Percentiles rank a stretch among this genome's conserved stretches.
Evolutionary conservation across 2,329 filamentous ascomycete species (phyloP).

Genomic region (Chaetoscypha palmicola): DNA sequence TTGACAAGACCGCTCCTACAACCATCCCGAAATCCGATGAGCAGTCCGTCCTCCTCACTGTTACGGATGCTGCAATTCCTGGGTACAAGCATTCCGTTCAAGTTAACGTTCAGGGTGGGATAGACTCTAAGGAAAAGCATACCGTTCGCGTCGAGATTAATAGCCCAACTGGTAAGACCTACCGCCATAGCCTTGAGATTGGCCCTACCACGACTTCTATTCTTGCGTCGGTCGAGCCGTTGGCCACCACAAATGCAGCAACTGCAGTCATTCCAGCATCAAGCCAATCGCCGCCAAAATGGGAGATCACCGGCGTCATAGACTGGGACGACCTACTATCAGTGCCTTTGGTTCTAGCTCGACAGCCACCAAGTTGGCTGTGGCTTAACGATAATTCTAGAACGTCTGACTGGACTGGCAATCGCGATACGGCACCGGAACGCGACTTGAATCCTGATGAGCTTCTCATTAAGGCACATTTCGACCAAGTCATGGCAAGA

Average conservation of each 20-base stretch:
- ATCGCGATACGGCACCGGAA: conserved; percentile 6
- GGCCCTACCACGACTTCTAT: neutral
- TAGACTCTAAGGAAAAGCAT: neutral
- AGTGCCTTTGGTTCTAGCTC: conserved; percentile 11
- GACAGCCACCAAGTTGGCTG: conserved; percentile 15
- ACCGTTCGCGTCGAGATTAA: neutral
- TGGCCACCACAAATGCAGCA: neutral
- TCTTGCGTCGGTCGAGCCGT: neutral
- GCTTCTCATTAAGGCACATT: conserved; percentile 18
- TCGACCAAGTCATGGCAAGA: conserved; percentile 14
- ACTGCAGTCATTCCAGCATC: neutral
- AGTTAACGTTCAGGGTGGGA: neutral
- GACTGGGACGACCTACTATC: conserved; percentile 20
- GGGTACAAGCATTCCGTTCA: neutral
- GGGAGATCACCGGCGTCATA: conserved; percentile 16
- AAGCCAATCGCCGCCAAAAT: neutral
- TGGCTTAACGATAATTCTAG: conserved; percentile 12
- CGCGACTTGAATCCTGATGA: conserved; percentile 14
- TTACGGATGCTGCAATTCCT: neutral
- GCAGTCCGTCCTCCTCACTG: neutral
- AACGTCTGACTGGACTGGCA: neutral
- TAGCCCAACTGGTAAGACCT: neutral
- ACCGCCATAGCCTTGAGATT: conserved; percentile 2
- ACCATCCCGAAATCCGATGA: neutral
- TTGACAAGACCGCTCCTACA: neutral